Percentiles rank a stretch among this genome's conserved stretches.
Evolutionary conservation across 306 rosid genomes (phyloP).

Genomic region (Dryas octopetala): DNA sequence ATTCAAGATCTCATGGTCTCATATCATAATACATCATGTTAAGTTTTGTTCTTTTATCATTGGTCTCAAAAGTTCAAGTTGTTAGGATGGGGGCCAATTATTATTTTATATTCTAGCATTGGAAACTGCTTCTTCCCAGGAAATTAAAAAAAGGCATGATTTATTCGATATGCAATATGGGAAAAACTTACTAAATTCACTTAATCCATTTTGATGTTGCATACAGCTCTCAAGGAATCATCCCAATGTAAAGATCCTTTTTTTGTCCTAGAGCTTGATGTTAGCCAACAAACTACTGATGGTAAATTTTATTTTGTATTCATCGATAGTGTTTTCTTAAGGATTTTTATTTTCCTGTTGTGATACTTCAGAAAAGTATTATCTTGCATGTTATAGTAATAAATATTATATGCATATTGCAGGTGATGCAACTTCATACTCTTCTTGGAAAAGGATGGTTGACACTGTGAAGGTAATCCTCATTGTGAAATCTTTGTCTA

Average conservation of each 20-base stretch:
- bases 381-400: constrained; percentile 5
- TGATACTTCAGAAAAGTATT: background rate
- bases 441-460: constrained; percentile 68
- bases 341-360: background rate
- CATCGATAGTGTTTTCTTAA: constrained; percentile 11
- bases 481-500: background rate
- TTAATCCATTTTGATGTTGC: constrained; percentile 26
- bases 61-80: background rate
- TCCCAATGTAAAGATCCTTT: constrained; percentile 66
- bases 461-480: constrained; percentile 67
- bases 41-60: too few relatives aligned
- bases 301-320: constrained; percentile 34
- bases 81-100: background rate
- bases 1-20: constrained; percentile 4
- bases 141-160: background rate
- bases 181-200: constrained; percentile 6
- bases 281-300: constrained; percentile 35
- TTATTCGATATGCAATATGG: constrained; percentile 7
- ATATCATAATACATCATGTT: background rate
- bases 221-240: constrained; percentile 69
- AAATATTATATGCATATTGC: constrained; percentile 32
- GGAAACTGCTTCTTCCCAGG: background rate
- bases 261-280: constrained; percentile 54
- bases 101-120: background rate
- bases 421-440: constrained; percentile 49